Evolutionary conservation across 345 rosid species (phyloP), one percentile per base, ranked within the genome.

Genomic region (Citrus maxima): DNA sequence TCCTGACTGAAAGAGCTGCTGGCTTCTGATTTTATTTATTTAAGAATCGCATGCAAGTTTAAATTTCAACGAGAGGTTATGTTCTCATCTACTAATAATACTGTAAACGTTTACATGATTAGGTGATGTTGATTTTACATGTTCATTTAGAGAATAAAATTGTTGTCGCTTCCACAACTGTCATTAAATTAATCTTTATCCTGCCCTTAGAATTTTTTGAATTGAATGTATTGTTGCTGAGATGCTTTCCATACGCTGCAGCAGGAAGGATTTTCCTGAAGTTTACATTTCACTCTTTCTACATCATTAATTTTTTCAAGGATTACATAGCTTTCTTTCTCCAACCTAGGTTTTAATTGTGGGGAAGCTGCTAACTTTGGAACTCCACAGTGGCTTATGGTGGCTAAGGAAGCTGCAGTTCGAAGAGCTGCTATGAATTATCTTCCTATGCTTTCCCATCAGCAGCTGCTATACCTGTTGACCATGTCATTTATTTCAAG

Each of bases 281-380:
- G 51, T 18, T 34, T 71, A 16, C 74, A 22, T 13, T 79, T 66
- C 24, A 32, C 32, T 66, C 70, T 69, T 22, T 70, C 10, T 18
- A 74, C 55, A 54, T 67, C 49, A 64, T 73, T 64, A 51, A 67
- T 5, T 14, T 58, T 74, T 72, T 66, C 67, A 74, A 38, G 35
- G 34, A 49, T 66, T 42, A 67, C 74, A 60, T 67, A 70, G 73
- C 67, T 25, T 82, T 67, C 66, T 79, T 67, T 65, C 70, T 73
- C 35, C 70, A 37, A 80, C 49, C 70, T 73, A 95, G 98, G 99
- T 85, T 96, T 96, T 87, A 96, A 94, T 83, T 96, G 98, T 88
- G 99, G 99, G 71, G 99, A 96, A 87, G 99, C 99, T 42, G 98
- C 99, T 77, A 96, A 96, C 82, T 96, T 96, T 87, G 98, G 98